phyloP scores from a whole-genome alignment of 768 basidiomycete genomes.

The Clavulina sp. region DNA sequence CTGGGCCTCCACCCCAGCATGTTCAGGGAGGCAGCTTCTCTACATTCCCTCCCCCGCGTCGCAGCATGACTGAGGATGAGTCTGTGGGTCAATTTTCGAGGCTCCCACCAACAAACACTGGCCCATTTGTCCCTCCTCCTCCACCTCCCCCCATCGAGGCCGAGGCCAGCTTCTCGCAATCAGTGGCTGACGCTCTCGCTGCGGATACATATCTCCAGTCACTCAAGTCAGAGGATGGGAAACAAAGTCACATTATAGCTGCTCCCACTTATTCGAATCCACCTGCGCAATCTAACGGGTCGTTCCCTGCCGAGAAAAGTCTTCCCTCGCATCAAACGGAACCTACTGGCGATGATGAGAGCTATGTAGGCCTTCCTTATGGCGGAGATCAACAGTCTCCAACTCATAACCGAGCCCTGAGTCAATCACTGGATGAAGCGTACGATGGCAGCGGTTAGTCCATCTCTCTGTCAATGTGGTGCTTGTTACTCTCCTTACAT shows the following conservation, averaged over 20 bases:
- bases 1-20: background rate
- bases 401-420: too few species aligned
- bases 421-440: too few species aligned
- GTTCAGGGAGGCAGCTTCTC: too few species aligned
- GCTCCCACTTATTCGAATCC: background rate
- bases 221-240: background rate
- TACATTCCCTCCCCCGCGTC: background rate
- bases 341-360: too few species aligned
- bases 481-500: too few species aligned
- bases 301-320: too few species aligned
- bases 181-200: background rate
- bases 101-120: background rate
- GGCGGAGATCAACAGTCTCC: too few species aligned
- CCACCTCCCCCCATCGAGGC: background rate
- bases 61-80: background rate
- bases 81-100: background rate
- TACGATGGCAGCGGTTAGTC: too few species aligned
- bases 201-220: background rate
- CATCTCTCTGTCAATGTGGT: too few species aligned
- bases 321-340: too few species aligned
- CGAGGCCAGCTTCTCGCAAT: background rate
- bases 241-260: background rate
- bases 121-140: too few species aligned
- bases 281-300: background rate
- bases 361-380: too few species aligned